Percentiles rank a stretch among this genome's conserved stretches.
phyloP scores from a whole-genome alignment of 495 filamentous ascomycete genomes.

The Penicillium pancosmium region DNA sequence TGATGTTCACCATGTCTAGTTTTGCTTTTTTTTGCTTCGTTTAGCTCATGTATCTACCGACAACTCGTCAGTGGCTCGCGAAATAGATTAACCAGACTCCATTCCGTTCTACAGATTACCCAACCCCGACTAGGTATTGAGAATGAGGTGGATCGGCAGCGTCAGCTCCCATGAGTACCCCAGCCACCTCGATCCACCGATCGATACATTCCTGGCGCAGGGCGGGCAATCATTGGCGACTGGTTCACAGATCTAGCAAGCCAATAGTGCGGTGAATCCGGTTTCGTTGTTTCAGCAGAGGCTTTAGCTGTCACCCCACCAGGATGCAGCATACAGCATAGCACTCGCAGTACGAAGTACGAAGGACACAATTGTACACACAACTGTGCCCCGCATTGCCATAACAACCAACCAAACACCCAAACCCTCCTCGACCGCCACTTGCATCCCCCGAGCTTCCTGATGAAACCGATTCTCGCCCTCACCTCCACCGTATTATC shows the following conservation, averaged over 20 bases:
- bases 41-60: not conserved
- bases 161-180: slow-evolving; percentile 27
- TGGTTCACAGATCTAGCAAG: slow-evolving; percentile 17
- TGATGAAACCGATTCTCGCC: not conserved
- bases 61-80: not conserved
- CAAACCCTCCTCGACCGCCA: slow-evolving; percentile 12
- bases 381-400: slow-evolving; percentile 24
- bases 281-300: slow-evolving; percentile 23
- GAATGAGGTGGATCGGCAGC: slow-evolving; percentile 26
- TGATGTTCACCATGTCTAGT: too few species aligned
- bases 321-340: not conserved
- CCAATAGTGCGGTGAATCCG: slow-evolving; percentile 21
- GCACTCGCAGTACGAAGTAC: too few species aligned
- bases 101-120: slow-evolving; percentile 11
- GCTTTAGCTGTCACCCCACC: slow-evolving; percentile 27
- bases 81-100: slow-evolving; percentile 1
- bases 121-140: slow-evolving; percentile 20
- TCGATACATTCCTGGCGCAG: slow-evolving; percentile 23
- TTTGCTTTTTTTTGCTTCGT: not conserved
- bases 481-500: not conserved
- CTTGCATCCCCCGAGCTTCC: not conserved
- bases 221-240: slow-evolving; percentile 28
- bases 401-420: slow-evolving; percentile 21
- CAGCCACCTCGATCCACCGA: slow-evolving; percentile 32
- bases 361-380: not conserved